Conservation (phyloP, 441 rosid genomes). For the Croton laevigatus region DNA sequence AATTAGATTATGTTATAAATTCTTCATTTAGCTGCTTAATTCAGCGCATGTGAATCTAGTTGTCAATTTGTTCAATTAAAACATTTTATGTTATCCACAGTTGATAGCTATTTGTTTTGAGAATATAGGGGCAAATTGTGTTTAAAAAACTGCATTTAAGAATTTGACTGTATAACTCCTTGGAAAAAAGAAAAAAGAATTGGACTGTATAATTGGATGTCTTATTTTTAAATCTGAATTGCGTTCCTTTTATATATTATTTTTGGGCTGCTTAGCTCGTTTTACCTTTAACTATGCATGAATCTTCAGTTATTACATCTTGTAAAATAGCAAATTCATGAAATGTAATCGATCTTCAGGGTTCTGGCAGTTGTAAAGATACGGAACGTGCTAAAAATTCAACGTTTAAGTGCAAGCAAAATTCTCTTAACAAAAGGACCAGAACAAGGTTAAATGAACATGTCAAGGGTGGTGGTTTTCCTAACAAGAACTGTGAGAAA, state of each 20-base stretch:
- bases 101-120: neutral
- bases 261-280: neutral
- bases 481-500: constrained; percentile 27
- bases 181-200: too few relatives aligned
- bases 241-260: neutral
- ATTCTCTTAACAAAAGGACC: constrained; percentile 26
- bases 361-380: constrained; percentile 32
- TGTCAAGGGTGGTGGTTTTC: constrained; percentile 26
- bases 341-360: constrained; percentile 28
- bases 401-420: constrained; percentile 30
- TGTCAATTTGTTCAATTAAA: neutral
- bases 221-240: neutral
- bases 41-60: neutral
- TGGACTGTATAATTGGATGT: neutral
- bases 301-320: neutral
- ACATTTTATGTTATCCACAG: neutral
- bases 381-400: constrained; percentile 19
- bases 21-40: neutral
- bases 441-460: constrained; percentile 25
- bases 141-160: neutral
- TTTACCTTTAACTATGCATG: neutral
- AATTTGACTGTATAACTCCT: neutral
- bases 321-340: neutral
- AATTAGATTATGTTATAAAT: neutral
- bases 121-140: neutral